Conservation (phyloP, 768 basidiomycete species). For the Zangia roseola region DNA sequence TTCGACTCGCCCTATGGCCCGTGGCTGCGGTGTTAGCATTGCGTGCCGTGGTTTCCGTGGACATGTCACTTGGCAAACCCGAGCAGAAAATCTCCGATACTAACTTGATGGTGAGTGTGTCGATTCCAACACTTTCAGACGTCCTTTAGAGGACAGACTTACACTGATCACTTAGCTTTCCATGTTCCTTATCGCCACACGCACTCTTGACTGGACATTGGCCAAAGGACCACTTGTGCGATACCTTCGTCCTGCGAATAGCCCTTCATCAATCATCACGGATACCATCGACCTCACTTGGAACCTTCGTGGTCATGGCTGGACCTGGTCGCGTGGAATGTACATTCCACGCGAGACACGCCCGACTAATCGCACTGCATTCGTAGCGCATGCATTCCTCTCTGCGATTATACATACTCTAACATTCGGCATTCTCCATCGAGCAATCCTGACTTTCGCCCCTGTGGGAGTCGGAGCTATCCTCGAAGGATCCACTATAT, state of each 20-base stretch:
- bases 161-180: slow-evolving; percentile 1
- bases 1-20: slow-evolving; percentile 48
- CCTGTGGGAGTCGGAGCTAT: slow-evolving; percentile 33
- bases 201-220: slow-evolving; percentile 19
- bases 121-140: no score
- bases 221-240: slow-evolving; percentile 13
- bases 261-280: slow-evolving; percentile 1
- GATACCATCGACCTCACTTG: slow-evolving; percentile 51
- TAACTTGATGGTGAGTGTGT: slow-evolving; percentile 9
- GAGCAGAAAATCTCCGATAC: slow-evolving; percentile 4
- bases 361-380: slow-evolving; percentile 36
- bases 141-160: not conserved
- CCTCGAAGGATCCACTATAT: slow-evolving; percentile 29
- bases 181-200: slow-evolving; percentile 12
- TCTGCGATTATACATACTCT: slow-evolving; percentile 37
- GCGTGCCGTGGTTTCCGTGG: slow-evolving; percentile 31
- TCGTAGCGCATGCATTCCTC: slow-evolving; percentile 34
- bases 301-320: slow-evolving; percentile 58
- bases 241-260: slow-evolving; percentile 3
- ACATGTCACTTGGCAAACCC: slow-evolving; percentile 6
- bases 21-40: slow-evolving; percentile 43
- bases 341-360: slow-evolving; percentile 39
- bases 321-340: slow-evolving; percentile 51
- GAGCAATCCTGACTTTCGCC: slow-evolving; percentile 44
- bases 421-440: slow-evolving; percentile 45